Percentiles rank a stretch among this genome's conserved stretches.
phyloP scores from a whole-genome alignment of 139 green algal genomes.

The Asterochloris erici region DNA sequence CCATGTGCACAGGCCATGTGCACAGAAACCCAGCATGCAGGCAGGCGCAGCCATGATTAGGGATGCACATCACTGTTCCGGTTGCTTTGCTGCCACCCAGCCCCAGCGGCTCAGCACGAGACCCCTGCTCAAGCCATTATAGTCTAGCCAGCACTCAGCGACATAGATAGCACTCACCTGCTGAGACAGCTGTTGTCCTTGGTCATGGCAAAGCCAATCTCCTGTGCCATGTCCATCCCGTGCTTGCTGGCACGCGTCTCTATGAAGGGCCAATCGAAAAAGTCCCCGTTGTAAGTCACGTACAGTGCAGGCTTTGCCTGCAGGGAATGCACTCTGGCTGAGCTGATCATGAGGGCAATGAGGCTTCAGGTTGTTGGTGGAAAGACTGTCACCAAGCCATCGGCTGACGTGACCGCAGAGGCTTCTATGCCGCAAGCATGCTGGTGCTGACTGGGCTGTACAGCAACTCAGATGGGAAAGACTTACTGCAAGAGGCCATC shows the following conservation, averaged over 20 bases:
- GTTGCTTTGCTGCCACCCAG: no score
- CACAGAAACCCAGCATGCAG: no score
- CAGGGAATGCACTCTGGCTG: neutral
- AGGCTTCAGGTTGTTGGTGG: neutral
- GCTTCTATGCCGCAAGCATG: no score
- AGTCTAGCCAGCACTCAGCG: neutral
- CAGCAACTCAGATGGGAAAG: no score
- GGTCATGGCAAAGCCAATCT: conserved; percentile 70
- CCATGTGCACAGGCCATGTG: no score
- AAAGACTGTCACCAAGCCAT: neutral
- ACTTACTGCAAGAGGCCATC: no score
- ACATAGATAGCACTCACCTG: neutral
- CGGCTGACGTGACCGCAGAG: no score
- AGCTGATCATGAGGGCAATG: neutral
- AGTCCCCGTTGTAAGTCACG: conserved; percentile 99
- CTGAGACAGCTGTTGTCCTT: conserved; percentile 36
- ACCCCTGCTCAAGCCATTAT: no score
- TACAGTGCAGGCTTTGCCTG: conserved; percentile 86
- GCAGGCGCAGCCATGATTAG: no score
- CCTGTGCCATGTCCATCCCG: conserved; percentile 80
- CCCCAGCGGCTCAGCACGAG: no score
- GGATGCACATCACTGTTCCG: no score
- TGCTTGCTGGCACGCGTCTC: conserved; percentile 74
- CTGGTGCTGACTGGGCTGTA: no score
- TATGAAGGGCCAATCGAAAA: conserved; percentile 98